Percentiles rank a stretch among this genome's conserved stretches.
Conservation (phyloP, 768 basidiomycete genomes). For the Boletus rubroflammeus region DNA sequence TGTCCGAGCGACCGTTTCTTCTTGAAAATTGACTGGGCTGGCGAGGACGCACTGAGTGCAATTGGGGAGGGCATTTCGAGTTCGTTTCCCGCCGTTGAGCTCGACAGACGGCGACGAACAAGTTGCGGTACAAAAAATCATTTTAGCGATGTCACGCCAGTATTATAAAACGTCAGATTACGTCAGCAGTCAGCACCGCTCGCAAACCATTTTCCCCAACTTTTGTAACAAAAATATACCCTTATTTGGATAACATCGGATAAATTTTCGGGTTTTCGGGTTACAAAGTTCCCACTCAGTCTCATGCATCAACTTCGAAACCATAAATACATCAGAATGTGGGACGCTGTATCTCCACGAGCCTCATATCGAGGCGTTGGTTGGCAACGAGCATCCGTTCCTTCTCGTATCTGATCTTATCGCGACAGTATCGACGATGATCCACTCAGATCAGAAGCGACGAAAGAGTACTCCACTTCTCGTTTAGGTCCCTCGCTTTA, state of each 20-base stretch:
- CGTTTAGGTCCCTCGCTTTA: neutral
- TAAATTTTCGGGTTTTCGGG: neutral
- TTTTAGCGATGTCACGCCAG: conserved; percentile 15
- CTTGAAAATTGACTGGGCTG: conserved; percentile 57
- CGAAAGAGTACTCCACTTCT: neutral
- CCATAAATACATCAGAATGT: neutral
- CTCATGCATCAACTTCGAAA: neutral
- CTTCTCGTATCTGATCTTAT: neutral
- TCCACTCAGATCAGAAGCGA: too few relatives aligned
- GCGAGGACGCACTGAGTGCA: conserved; percentile 52
- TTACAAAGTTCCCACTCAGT: neutral
- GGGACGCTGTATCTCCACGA: neutral
- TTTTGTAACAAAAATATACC: neutral
- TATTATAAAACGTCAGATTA: conserved; percentile 23
- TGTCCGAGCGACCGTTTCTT: conserved; percentile 45
- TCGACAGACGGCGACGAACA: conserved; percentile 14
- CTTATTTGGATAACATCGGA: neutral
- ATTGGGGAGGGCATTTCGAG: conserved; percentile 55
- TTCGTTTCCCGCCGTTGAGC: conserved; percentile 3
- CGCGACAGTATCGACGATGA: neutral
- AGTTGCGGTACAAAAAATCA: conserved; percentile 4
- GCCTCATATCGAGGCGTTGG: neutral
- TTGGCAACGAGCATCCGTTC: neutral
- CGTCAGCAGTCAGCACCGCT: conserved; percentile 18
- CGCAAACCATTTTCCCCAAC: neutral